Evolutionary conservation across 2,329 filamentous ascomycete species (phyloP).

Genomic region (Rhexocercosporidium sp.): DNA sequence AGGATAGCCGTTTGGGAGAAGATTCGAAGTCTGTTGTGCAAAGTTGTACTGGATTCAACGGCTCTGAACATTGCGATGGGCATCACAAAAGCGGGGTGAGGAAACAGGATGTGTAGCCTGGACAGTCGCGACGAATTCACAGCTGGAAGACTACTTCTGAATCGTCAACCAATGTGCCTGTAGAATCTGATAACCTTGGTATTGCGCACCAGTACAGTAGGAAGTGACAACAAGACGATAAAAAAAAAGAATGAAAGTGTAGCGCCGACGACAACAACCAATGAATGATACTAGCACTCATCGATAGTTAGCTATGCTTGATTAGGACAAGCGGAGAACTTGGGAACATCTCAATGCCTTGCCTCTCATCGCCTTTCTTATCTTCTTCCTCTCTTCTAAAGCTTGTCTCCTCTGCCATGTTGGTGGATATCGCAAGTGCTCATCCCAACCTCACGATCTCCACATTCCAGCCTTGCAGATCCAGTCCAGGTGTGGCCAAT

Average conservation of each 20-base stretch:
- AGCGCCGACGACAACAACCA: slow-evolving; percentile 3
- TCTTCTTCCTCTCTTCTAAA: background rate
- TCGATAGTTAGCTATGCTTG: background rate
- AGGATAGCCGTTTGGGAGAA: slow-evolving; percentile 12
- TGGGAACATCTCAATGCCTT: too few relatives aligned
- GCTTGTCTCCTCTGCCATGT: background rate
- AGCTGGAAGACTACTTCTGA: background rate
- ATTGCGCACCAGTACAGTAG: too few relatives aligned
- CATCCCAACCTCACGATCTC: background rate
- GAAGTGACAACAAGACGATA: too few relatives aligned
- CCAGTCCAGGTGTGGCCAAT: background rate
- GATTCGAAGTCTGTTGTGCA: slow-evolving; percentile 4
- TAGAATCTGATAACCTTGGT: slow-evolving; percentile 1
- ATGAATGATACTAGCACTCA: background rate
- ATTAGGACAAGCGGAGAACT: background rate
- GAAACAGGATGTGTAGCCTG: background rate
- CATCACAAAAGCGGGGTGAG: background rate
- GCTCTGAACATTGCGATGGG: background rate
- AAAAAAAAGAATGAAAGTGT: background rate
- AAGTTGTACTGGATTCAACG: slow-evolving; percentile 12
- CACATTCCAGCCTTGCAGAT: background rate
- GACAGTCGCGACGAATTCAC: background rate
- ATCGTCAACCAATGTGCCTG: background rate
- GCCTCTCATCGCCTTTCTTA: too few relatives aligned
- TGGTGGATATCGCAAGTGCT: background rate